phyloP scores from a whole-genome alignment of 805 yeast genomes.

The Candida endomychidarum region DNA sequence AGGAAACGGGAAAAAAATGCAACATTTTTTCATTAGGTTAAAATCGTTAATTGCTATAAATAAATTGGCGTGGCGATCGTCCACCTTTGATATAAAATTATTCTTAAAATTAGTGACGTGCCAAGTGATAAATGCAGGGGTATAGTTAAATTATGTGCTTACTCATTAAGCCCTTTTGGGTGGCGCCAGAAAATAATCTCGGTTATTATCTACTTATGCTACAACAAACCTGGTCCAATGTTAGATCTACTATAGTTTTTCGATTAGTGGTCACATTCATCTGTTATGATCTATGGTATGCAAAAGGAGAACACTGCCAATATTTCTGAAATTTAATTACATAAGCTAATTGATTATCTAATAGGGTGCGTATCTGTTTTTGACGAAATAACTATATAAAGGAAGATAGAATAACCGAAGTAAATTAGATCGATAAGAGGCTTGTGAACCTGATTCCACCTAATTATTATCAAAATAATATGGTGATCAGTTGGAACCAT shows the following conservation, averaged over 20 bases:
- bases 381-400: background rate
- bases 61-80: slow-evolving; percentile 1
- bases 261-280: too few relatives aligned
- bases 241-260: too few relatives aligned
- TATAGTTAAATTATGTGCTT: background rate
- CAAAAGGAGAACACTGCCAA: slow-evolving; percentile 4
- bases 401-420: background rate
- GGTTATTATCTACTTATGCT: too few relatives aligned
- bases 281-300: slow-evolving; percentile 3
- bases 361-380: background rate
- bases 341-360: slow-evolving; percentile 2
- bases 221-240: too few relatives aligned
- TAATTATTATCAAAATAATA: too few relatives aligned
- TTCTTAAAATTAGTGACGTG: background rate
- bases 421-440: too few relatives aligned
- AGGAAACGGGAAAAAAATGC: slow-evolving; percentile 8
- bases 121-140: slow-evolving; percentile 4
- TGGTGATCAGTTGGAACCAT: too few relatives aligned
- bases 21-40: slow-evolving; percentile 2
- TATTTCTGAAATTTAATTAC: slow-evolving; percentile 1
- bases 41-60: slow-evolving; percentile 2
- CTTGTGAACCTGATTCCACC: too few relatives aligned
- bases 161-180: too few relatives aligned
- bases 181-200: too few relatives aligned
- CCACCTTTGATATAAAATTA: background rate